Percentiles rank a stretch among this genome's conserved stretches.
Conservation (phyloP, 441 rosid genomes). For the California macrophylla region DNA sequence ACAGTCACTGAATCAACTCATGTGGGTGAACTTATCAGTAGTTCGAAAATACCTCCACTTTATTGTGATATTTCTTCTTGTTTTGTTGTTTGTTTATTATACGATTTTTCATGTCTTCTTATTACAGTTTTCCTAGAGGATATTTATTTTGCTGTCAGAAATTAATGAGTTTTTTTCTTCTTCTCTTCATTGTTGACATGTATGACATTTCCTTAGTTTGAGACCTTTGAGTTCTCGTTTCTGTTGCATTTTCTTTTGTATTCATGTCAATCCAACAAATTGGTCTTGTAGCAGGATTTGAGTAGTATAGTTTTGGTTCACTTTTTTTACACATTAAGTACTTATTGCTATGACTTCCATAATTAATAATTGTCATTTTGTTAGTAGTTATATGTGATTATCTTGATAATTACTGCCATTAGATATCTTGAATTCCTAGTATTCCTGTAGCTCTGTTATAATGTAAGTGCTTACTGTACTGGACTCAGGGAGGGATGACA, state of each 20-base stretch:
- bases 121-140: not conserved
- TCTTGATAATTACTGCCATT: not conserved
- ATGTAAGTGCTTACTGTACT: slow-evolving; percentile 7
- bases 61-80: slow-evolving; percentile 18
- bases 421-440: not conserved
- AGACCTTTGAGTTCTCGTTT: not conserved
- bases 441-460: not conserved
- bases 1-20: slow-evolving; percentile 60
- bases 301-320: not conserved
- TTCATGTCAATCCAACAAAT: slow-evolving; percentile 1
- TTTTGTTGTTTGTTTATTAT: not conserved
- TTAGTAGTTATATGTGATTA: not conserved
- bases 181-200: not conserved
- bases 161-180: not conserved
- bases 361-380: not conserved
- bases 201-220: not conserved
- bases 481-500: slow-evolving; percentile 57
- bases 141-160: not conserved
- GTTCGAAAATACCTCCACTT: slow-evolving; percentile 36
- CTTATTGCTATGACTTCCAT: not conserved
- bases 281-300: not conserved
- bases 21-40: slow-evolving; percentile 42
- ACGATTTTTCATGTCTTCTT: not conserved
- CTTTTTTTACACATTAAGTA: not conserved
- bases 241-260: not conserved